Base-by-base conservation (phyloP, 1,139 yeast species). In the Hanseniaspora sp. region DNA sequence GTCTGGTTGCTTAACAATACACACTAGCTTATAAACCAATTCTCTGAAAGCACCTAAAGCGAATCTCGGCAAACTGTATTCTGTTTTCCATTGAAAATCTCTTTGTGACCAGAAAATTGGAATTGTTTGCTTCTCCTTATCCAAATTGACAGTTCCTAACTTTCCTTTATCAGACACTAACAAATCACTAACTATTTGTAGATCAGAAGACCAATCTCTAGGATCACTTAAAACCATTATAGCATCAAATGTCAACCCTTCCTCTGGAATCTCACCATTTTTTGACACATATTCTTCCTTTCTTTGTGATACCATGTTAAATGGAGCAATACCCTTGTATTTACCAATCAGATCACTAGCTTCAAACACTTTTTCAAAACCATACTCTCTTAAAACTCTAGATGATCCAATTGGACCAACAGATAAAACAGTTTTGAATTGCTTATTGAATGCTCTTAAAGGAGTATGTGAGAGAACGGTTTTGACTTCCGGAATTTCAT, bases 381-480 rank as follows among this genome's bases (percentile, higher is more conserved):
- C 98, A 67, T 90, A 90, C 9, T 69, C 71, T 51, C 73, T 67
- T 0, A 96, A 96, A 37, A 86, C 95, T 6, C 76, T 77, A 13
- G 54, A 51, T 8, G 48, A 38, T 17, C 54, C 54, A 18, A 51
- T 45, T 18, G 82, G 82, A 5, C 97, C 97, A 23, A 88, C 83
- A 1, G 86, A 88, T 59, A 90, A 68, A 8, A 88, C 88, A 15
- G 88, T 72, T 40, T 77, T 59, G 61, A 73, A 82, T 53, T 73
- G 70, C 23, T 71, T 67, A 0, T 78, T 78, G 55, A 86, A 71
- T 0, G 81, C 76, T 60, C 76, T 78, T 75, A 85, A 82, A 0
- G 97, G 98, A 0, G 97, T 90, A 68, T 92, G 98, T 52, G 95
- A 82, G 67, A 86, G 95, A 13, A 92, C 80, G 43, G 92, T 72